Evolutionary conservation across 2,329 filamentous ascomycete genomes (phyloP).

Genomic region (Diplodia sapinea): DNA sequence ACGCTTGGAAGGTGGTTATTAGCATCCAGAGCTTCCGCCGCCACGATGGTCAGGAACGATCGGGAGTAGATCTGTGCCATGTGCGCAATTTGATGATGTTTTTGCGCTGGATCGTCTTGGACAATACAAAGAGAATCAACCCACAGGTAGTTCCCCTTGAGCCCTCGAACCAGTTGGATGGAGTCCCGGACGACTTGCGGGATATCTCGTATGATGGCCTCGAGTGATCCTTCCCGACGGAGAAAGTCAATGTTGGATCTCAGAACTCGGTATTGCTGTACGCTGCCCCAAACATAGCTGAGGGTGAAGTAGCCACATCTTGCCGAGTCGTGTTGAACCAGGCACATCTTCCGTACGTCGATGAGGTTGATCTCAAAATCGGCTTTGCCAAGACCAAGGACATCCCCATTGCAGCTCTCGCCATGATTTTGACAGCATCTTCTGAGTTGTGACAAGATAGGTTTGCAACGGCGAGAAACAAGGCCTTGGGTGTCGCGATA

Average conservation of each 20-base stretch:
- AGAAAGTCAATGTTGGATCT: background rate
- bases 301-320: background rate
- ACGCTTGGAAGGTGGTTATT: background rate
- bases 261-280: background rate
- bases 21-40: background rate
- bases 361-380: background rate
- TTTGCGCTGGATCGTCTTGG: background rate
- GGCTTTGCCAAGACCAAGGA: background rate
- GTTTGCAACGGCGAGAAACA: background rate
- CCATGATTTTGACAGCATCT: background rate
- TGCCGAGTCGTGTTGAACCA: background rate
- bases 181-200: background rate
- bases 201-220: background rate
- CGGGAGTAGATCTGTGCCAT: background rate
- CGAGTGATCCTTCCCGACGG: background rate
- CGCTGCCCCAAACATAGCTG: background rate
- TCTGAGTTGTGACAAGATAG: background rate
- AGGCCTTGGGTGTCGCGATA: background rate
- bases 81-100: background rate
- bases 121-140: background rate
- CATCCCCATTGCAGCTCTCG: background rate
- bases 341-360: background rate
- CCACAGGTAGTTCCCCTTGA: background rate
- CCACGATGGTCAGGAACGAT: background rate
- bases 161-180: background rate